Conservation (phyloP, 768 basidiomycete genomes). For the Tephrocybe sp. region DNA sequence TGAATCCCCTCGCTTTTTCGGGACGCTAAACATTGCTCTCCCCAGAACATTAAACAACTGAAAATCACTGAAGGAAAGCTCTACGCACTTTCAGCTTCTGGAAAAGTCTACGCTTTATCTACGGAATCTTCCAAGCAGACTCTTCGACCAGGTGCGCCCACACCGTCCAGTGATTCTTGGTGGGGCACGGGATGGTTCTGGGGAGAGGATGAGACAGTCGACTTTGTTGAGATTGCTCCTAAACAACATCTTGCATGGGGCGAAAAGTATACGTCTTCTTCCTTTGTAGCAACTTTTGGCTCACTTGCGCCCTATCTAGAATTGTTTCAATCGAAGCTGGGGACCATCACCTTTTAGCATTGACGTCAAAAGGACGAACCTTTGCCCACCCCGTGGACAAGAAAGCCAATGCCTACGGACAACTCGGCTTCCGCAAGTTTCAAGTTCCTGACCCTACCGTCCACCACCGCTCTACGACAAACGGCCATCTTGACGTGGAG, state of each 20-base stretch:
- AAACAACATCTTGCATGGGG: conserved; percentile 54
- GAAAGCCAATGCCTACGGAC: conserved; percentile 77
- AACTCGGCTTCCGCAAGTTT: conserved; percentile 77
- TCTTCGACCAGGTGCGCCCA: conserved; percentile 34
- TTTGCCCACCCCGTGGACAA: conserved; percentile 77
- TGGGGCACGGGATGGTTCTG: conserved; percentile 63
- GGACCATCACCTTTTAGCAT: conserved; percentile 65
- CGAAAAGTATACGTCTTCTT: conserved; percentile 57
- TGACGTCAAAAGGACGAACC: conserved; percentile 73
- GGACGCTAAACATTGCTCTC: background rate
- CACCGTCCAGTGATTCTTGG: conserved; percentile 52
- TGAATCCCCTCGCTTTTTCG: conserved; percentile 12
- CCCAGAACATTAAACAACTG: conserved; percentile 67
- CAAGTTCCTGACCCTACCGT: conserved; percentile 42
- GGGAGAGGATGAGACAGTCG: conserved; percentile 49
- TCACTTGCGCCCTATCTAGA: conserved; percentile 35
- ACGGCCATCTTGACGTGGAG: conserved; percentile 45
- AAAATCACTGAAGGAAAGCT: conserved; percentile 60
- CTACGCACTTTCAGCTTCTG: conserved; percentile 78
- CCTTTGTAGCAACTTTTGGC: background rate
- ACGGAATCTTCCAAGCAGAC: conserved; percentile 49
- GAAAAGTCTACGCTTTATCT: conserved; percentile 71
- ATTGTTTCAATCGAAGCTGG: conserved; percentile 77
- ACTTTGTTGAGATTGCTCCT: conserved; percentile 64
- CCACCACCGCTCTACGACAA: conserved; percentile 19